Evolutionary conservation across 352 stramenopile genomes (phyloP).

Genomic region (Globisporangium spinosum): DNA sequence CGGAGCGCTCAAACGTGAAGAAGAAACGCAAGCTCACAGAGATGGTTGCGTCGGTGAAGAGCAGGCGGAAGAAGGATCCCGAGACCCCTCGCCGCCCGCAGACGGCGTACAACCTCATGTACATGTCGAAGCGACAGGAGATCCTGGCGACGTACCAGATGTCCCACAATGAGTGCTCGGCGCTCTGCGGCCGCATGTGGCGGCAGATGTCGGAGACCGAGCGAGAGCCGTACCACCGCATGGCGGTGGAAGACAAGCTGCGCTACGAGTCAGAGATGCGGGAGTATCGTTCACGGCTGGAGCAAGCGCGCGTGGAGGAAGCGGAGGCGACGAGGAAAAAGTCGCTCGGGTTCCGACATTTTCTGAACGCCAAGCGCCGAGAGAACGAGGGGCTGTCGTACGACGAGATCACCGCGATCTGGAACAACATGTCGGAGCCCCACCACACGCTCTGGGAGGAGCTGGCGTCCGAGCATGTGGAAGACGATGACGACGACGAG

Average conservation of each 20-base stretch:
- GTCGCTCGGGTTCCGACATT: conserved; percentile 33
- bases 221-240: conserved; percentile 45
- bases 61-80: conserved; percentile 23
- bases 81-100: conserved; percentile 30
- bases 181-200: conserved; percentile 53
- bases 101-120: conserved; percentile 65
- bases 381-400: conserved; percentile 25
- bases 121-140: conserved; percentile 50
- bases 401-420: conserved; percentile 31
- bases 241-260: conserved; percentile 49
- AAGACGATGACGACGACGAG: conserved; percentile 4
- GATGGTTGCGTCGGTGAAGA: not conserved
- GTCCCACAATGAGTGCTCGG: conserved; percentile 63
- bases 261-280: conserved; percentile 42
- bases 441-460: conserved; percentile 38
- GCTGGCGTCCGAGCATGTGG: conserved; percentile 24
- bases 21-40: conserved; percentile 16
- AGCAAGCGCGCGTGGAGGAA: conserved; percentile 16
- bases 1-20: conserved; percentile 7
- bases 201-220: conserved; percentile 52
- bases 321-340: conserved; percentile 12
- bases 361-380: conserved; percentile 29
- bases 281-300: conserved; percentile 21
- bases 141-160: conserved; percentile 53
- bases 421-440: conserved; percentile 31